These are phyloP conservation scores for Cercospora sesami DNA, from an alignment of 2,329 filamentous ascomycete genomes.

Conservation along the genomic window DNA sequence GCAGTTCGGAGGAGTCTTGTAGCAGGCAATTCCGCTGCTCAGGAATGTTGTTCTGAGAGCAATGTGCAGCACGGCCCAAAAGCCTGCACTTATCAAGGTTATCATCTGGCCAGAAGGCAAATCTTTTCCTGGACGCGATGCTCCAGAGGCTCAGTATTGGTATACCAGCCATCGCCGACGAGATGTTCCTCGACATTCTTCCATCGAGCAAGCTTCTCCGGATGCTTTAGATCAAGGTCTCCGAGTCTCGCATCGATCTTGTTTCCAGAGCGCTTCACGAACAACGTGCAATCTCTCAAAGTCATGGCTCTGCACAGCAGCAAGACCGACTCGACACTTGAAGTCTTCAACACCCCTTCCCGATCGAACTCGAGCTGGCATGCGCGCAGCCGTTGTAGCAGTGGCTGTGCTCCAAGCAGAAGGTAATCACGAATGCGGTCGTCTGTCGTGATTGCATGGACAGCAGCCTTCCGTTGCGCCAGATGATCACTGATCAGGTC, in stretches of 20 bases:
- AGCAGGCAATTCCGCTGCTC: no score
- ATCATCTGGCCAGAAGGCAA: constrained; percentile 30
- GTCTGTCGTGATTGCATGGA: constrained; percentile 30
- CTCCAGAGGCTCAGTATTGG: constrained; percentile 31
- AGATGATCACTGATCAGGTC: constrained; percentile 40
- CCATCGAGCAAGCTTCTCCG: constrained; percentile 46
- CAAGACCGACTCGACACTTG: constrained; percentile 13
- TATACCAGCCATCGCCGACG: constrained; percentile 45
- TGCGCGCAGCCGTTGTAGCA: constrained; percentile 42
- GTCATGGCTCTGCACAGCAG: constrained; percentile 49
- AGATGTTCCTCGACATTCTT: constrained; percentile 43
- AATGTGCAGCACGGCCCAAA: neutral
- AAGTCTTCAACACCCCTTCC: constrained; percentile 34
- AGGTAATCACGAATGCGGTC: constrained; percentile 32
- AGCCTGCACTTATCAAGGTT: no score
- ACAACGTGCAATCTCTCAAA: constrained; percentile 50
- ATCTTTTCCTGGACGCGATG: constrained; percentile 24
- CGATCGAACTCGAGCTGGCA: constrained; percentile 44
- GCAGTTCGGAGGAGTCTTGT: neutral
- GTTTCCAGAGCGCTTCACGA: constrained; percentile 35
- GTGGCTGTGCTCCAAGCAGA: constrained; percentile 34
- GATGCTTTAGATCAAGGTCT: constrained; percentile 50
- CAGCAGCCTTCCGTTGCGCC: constrained; percentile 29
- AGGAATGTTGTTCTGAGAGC: neutral
- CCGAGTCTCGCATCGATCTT: constrained; percentile 46